phyloP scores from a whole-genome alignment of 345 rosid species.

The Lenwebbia sp. region DNA sequence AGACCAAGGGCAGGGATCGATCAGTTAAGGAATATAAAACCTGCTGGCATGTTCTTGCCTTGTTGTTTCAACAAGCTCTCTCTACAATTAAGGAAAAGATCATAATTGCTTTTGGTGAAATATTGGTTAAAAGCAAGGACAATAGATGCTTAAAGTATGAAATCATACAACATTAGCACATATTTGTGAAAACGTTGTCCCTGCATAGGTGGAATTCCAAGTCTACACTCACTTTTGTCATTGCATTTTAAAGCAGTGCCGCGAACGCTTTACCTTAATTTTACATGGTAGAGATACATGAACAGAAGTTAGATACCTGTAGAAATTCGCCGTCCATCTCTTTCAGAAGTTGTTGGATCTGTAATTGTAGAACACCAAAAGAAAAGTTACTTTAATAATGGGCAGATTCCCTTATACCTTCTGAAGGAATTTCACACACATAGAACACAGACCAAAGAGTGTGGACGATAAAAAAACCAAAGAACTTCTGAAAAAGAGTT shows the following conservation, averaged over 20 bases:
- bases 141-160: not conserved
- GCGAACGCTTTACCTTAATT: not conserved
- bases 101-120: not conserved
- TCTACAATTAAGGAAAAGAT: not conserved
- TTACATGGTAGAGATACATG: not conserved
- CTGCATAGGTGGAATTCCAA: not conserved
- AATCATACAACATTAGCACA: not conserved
- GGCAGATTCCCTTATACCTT: not conserved
- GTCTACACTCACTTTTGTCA: not conserved
- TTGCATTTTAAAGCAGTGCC: not conserved
- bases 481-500: not conserved
- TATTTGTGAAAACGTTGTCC: not conserved
- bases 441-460: not conserved
- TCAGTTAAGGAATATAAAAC: not conserved
- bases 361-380: not conserved
- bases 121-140: not conserved
- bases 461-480: not conserved
- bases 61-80: not conserved
- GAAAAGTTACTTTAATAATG: not conserved
- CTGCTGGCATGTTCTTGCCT: not conserved
- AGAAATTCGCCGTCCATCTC: conserved; percentile 80
- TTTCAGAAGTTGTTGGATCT: conserved; percentile 59
- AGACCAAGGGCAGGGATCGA: not conserved
- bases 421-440: not conserved
- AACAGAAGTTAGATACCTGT: conserved; percentile 31